Evolutionary conservation across 2,329 filamentous ascomycete species (phyloP).

Genomic region (Aureobasidium sp.): DNA sequence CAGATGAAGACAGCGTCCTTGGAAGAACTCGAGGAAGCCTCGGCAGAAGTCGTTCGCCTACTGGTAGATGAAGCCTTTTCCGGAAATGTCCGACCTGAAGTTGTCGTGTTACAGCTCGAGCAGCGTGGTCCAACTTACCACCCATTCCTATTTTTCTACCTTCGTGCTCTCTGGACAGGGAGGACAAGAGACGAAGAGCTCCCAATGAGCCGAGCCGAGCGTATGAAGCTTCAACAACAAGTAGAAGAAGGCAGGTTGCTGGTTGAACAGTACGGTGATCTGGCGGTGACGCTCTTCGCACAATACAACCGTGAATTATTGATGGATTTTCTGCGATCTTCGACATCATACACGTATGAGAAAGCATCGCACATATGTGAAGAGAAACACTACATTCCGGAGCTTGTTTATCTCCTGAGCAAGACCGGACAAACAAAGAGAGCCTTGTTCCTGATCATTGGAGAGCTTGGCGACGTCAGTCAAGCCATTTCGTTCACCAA

Average conservation of each 20-base stretch:
- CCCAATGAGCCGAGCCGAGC: constrained; percentile 22
- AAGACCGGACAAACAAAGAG: constrained; percentile 92
- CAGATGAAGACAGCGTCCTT: constrained; percentile 58
- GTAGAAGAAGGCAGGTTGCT: constrained; percentile 56
- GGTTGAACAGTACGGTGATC: constrained; percentile 76
- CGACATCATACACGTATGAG: constrained; percentile 75
- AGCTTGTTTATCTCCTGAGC: constrained; percentile 91
- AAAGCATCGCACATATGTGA: constrained; percentile 74
- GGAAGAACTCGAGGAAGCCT: constrained; percentile 68
- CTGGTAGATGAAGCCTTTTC: constrained; percentile 88
- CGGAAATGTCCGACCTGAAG: constrained; percentile 70
- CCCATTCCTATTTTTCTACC: constrained; percentile 85
- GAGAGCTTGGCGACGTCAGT: constrained; percentile 81
- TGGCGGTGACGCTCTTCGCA: constrained; percentile 80
- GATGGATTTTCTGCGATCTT: constrained; percentile 83
- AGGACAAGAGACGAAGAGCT: constrained; percentile 47
- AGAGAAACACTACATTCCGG: constrained; percentile 69
- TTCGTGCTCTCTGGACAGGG: constrained; percentile 77
- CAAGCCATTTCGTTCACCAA: constrained; percentile 94
- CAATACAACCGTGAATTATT: constrained; percentile 71
- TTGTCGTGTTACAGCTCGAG: constrained; percentile 72
- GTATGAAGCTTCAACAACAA: constrained; percentile 22
- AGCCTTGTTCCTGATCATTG: constrained; percentile 86
- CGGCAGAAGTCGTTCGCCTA: constrained; percentile 74
- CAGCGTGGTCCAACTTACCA: constrained; percentile 51